A percentile compares a stretch with the other conserved stretches of the same genome.
Conservation (phyloP, 2,329 filamentous ascomycete genomes). For the Basipetospora chlamydospora region DNA sequence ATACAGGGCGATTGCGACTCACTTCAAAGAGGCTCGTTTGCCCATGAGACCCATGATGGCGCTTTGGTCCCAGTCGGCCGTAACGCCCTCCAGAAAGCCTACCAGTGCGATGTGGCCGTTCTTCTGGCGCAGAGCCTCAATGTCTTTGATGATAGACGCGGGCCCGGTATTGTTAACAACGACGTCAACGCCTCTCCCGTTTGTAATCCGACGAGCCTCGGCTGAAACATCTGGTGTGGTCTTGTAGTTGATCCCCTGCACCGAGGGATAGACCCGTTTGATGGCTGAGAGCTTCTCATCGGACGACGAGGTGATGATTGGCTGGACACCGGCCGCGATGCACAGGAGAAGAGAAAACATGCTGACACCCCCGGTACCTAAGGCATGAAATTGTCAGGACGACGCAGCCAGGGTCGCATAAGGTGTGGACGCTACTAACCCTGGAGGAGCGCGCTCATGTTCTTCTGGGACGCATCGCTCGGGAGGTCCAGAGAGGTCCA, state of each 20-base stretch:
- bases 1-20: slow-evolving; percentile 19
- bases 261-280: slow-evolving; percentile 12
- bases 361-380: neutral
- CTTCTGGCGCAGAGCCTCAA: too few relatives aligned
- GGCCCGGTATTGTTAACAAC: slow-evolving; percentile 24
- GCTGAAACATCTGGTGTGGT: slow-evolving; percentile 16
- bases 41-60: slow-evolving; percentile 29
- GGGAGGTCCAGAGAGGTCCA: slow-evolving; percentile 29
- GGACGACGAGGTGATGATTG: slow-evolving; percentile 23
- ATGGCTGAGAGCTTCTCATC: slow-evolving; percentile 18
- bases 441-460: too few relatives aligned
- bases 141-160: slow-evolving; percentile 20
- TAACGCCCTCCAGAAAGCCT: too few relatives aligned
- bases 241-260: slow-evolving; percentile 12
- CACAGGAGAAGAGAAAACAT: slow-evolving; percentile 10
- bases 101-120: too few relatives aligned
- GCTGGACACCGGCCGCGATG: slow-evolving; percentile 15
- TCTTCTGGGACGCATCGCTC: too few relatives aligned
- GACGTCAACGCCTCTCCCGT: slow-evolving; percentile 19
- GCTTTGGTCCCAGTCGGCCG: slow-evolving; percentile 23
- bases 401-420: too few relatives aligned
- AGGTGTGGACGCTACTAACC: too few relatives aligned
- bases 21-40: slow-evolving; percentile 13
- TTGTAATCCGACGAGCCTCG: slow-evolving; percentile 17
- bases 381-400: too few relatives aligned